phyloP scores from a whole-genome alignment of 1,284 basidiomycete species.

The Trichosporon coremiiforme region DNA sequence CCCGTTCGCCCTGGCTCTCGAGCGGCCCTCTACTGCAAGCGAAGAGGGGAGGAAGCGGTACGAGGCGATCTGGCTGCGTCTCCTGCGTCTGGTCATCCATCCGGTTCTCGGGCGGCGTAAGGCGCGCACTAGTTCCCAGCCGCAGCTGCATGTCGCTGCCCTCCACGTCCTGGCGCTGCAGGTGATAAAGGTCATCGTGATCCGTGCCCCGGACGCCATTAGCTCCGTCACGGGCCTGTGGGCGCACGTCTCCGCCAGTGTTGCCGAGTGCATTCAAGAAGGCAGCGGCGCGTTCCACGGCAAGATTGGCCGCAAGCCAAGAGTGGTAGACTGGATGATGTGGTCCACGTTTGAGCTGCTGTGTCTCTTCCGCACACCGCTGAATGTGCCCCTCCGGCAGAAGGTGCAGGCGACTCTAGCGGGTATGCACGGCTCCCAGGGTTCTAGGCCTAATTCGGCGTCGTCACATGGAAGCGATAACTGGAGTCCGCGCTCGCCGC shows the following conservation, averaged over 20 bases:
- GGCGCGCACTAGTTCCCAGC: conserved; percentile 33
- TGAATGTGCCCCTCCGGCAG: conserved; percentile 67
- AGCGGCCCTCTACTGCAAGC: conserved; percentile 61
- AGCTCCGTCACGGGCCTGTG: conserved; percentile 44
- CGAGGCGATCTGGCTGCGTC: conserved; percentile 65
- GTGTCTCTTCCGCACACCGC: conserved; percentile 65
- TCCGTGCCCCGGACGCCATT: conserved; percentile 60
- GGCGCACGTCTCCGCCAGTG: conserved; percentile 38
- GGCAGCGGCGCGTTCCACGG: conserved; percentile 38
- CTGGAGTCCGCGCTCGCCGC: conserved; percentile 3
- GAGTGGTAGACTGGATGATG: conserved; percentile 66
- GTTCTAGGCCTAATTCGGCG: conserved; percentile 18
- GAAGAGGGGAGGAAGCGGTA: conserved; percentile 52
- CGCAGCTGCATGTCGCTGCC: conserved; percentile 15
- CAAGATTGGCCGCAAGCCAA: conserved; percentile 23
- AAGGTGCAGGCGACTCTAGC: conserved; percentile 59
- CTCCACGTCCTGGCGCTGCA: conserved; percentile 62
- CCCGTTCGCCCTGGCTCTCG: conserved; percentile 65
- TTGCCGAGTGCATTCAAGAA: conserved; percentile 31
- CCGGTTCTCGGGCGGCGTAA: conserved; percentile 51
- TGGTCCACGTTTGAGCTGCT: conserved; percentile 74
- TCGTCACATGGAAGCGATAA: conserved; percentile 21
- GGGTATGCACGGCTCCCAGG: conserved; percentile 24
- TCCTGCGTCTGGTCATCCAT: conserved; percentile 64
- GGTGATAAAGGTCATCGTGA: conserved; percentile 68